A percentile compares a stretch with the other conserved stretches of the same genome.
phyloP scores from a whole-genome alignment of 805 yeast species.

The Jamesozyma piceae region DNA sequence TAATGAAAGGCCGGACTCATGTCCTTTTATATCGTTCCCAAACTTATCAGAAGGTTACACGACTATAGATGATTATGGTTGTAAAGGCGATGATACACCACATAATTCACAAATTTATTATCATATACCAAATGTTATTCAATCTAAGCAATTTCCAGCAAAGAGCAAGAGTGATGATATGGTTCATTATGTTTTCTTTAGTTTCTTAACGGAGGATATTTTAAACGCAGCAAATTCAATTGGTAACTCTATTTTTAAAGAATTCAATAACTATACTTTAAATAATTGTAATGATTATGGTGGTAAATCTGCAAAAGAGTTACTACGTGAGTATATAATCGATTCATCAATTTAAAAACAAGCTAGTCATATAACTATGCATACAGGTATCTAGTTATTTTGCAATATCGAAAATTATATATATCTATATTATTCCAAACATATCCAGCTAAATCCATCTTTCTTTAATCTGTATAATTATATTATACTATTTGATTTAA shows the following conservation, averaged over 20 bases:
- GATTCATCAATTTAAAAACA: not conserved
- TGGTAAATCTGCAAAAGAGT: conserved; percentile 36
- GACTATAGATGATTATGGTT: conserved; percentile 77
- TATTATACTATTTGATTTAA: conserved; percentile 1
- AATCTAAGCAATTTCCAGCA: conserved; percentile 26
- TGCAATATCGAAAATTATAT: too few relatives aligned
- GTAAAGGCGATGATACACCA: conserved; percentile 77
- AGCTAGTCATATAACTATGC: too few relatives aligned
- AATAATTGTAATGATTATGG: conserved; percentile 34
- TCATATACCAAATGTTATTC: conserved; percentile 73
- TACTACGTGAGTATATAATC: conserved; percentile 33
- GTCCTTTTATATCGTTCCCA: conserved; percentile 21
- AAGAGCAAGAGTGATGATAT: conserved; percentile 19
- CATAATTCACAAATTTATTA: conserved; percentile 51
- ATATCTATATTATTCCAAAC: too few relatives aligned
- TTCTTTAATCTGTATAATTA: too few relatives aligned
- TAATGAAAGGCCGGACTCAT: conserved; percentile 4
- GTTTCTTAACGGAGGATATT: conserved; percentile 43
- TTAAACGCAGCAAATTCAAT: conserved; percentile 35
- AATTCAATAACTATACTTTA: conserved; percentile 23
- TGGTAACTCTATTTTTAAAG: not conserved
- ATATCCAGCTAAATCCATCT: too few relatives aligned
- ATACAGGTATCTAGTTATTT: too few relatives aligned
- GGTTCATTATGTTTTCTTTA: conserved; percentile 71
- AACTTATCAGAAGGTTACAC: conserved; percentile 57